Percentiles rank a stretch among this genome's conserved stretches.
Evolutionary conservation across 495 filamentous ascomycete species (phyloP).

Genomic region (Lasiosphaeria ovina): DNA sequence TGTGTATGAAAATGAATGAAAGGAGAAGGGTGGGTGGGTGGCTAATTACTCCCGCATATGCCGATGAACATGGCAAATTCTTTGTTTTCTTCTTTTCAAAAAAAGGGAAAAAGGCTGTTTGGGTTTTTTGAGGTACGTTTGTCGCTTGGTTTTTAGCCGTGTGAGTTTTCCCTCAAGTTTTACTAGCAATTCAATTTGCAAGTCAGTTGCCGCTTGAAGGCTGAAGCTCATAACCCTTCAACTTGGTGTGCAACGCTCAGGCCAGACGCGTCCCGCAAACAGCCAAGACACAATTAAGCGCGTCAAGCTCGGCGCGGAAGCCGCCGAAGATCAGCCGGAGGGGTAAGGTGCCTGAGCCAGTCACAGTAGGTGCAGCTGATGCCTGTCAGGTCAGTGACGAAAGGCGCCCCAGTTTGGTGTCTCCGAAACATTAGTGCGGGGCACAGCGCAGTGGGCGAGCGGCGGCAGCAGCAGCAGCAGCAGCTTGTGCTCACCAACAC

Average conservation of each 20-base stretch:
- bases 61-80: constrained; percentile 74
- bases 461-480: constrained; percentile 5
- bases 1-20: constrained; percentile 23
- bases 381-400: not conserved
- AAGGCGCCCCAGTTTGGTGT: not conserved
- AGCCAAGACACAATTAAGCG: constrained; percentile 56
- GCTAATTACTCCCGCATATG: constrained; percentile 75
- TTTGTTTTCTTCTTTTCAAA: not conserved
- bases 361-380: not conserved
- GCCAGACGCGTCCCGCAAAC: too few relatives aligned
- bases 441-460: constrained; percentile 5
- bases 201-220: not conserved
- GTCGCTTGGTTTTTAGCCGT: not conserved
- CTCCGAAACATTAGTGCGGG: constrained; percentile 13
- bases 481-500: constrained; percentile 8
- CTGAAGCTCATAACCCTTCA: not conserved
- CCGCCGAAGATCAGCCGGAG: constrained; percentile 23
- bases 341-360: constrained; percentile 7
- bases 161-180: not conserved
- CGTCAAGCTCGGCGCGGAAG: constrained; percentile 29
- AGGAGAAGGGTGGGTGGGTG: constrained; percentile 9
- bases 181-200: not conserved
- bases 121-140: not conserved
- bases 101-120: not conserved
- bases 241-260: too few relatives aligned